Evolutionary conservation across 768 basidiomycete genomes (phyloP).

Genomic region (Fomitopsis pulvina): DNA sequence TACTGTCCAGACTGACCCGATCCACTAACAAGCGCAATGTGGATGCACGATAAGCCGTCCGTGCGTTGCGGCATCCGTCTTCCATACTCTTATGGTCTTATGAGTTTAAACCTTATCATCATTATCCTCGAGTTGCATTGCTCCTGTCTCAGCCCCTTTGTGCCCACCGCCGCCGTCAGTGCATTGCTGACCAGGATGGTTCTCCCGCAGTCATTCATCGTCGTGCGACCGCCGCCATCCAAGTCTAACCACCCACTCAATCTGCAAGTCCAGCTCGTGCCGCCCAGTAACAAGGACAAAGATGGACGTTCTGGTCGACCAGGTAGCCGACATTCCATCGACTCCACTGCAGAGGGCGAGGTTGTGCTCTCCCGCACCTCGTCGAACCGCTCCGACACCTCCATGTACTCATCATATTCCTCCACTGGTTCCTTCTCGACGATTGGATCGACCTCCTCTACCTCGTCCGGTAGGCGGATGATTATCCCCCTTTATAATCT

Average conservation of each 20-base stretch:
- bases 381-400: constrained; percentile 48
- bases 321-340: constrained; percentile 38
- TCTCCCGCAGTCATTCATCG: constrained; percentile 68
- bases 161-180: background rate
- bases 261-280: constrained; percentile 87
- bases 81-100: background rate
- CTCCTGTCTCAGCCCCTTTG: too few species aligned
- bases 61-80: background rate
- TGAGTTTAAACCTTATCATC: background rate
- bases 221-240: constrained; percentile 86
- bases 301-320: constrained; percentile 11
- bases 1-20: background rate
- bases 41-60: background rate
- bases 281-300: constrained; percentile 46
- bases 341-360: constrained; percentile 28
- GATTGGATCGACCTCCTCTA: constrained; percentile 28
- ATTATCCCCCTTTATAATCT: constrained; percentile 87
- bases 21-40: background rate
- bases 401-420: constrained; percentile 42
- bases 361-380: constrained; percentile 31
- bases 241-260: constrained; percentile 84
- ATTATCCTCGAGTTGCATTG: background rate
- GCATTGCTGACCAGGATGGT: background rate
- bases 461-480: constrained; percentile 49
- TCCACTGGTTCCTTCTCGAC: constrained; percentile 23